Conservation (phyloP, 805 yeast species). For the Sugiyamaella smithiae region DNA sequence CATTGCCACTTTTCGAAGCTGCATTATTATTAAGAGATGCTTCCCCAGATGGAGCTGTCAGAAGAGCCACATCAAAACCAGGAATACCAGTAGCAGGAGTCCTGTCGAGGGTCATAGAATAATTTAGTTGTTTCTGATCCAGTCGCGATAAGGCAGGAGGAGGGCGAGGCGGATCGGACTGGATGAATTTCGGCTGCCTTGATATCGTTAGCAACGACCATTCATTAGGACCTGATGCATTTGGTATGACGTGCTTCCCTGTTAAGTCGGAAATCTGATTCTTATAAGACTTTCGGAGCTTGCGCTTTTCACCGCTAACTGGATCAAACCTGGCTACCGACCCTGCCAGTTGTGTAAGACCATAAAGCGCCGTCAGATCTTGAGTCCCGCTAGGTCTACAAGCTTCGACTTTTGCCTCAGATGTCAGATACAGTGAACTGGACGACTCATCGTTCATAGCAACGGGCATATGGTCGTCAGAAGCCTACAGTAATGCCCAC, state of each 20-base stretch:
- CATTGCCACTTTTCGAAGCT: not conserved
- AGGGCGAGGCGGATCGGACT: conserved; percentile 27
- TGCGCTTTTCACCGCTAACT: conserved; percentile 88
- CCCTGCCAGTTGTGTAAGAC: conserved; percentile 61
- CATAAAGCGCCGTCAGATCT: conserved; percentile 68
- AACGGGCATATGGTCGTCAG: conserved; percentile 6
- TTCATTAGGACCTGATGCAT: conserved; percentile 22
- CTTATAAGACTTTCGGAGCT: conserved; percentile 90
- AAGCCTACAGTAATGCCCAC: too few species aligned
- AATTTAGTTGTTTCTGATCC: conserved; percentile 47
- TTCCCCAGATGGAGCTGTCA: conserved; percentile 47
- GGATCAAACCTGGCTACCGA: conserved; percentile 85
- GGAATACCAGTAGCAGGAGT: conserved; percentile 70
- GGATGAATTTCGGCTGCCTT: conserved; percentile 22
- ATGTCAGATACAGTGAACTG: conserved; percentile 9
- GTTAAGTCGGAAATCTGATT: conserved; percentile 86
- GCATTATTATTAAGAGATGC: not conserved
- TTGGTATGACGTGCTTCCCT: conserved; percentile 47
- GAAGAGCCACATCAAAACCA: conserved; percentile 65
- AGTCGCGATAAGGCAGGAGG: conserved; percentile 48
- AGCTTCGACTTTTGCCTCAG: conserved; percentile 13
- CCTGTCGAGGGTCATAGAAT: conserved; percentile 58
- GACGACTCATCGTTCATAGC: conserved; percentile 7
- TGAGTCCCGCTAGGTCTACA: conserved; percentile 53
- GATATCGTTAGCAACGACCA: conserved; percentile 30